Conservation (phyloP, 768 basidiomycete species). For the Mycena vulgaris region DNA sequence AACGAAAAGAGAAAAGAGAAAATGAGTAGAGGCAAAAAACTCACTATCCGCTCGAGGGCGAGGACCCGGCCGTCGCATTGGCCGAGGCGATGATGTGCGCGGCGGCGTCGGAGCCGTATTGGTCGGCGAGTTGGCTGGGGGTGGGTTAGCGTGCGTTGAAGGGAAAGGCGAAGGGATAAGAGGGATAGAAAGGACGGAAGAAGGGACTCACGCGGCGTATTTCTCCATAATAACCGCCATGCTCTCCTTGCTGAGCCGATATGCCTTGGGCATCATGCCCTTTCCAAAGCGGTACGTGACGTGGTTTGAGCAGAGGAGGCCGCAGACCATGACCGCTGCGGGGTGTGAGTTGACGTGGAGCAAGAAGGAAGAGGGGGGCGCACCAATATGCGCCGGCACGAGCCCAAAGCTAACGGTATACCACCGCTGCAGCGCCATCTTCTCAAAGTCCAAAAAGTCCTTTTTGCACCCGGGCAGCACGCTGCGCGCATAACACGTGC, state of each 20-base stretch:
- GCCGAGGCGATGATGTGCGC: constrained; percentile 58
- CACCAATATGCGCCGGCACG: constrained; percentile 77
- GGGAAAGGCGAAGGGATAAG: not conserved
- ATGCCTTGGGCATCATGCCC: constrained; percentile 91
- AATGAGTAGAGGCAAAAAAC: not conserved
- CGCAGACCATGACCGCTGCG: constrained; percentile 66
- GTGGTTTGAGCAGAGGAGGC: constrained; percentile 83
- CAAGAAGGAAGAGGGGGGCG: not conserved
- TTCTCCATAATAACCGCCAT: constrained; percentile 91
- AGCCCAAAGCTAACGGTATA: constrained; percentile 75
- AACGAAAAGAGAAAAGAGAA: not conserved
- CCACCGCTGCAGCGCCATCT: constrained; percentile 70
- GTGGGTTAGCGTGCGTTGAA: constrained; percentile 30
- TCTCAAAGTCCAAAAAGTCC: constrained; percentile 72
- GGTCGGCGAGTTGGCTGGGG: constrained; percentile 78
- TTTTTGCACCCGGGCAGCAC: constrained; percentile 83
- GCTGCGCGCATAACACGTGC: constrained; percentile 81
- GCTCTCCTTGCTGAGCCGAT: constrained; percentile 77
- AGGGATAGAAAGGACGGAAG: constrained; percentile 16
- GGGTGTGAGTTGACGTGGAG: not conserved
- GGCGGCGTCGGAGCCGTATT: constrained; percentile 75
- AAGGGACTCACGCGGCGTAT: constrained; percentile 76
- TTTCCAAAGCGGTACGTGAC: constrained; percentile 91
- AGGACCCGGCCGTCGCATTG: not conserved
- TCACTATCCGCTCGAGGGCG: not conserved